Evolutionary conservation across 2,329 filamentous ascomycete species (phyloP).

Genomic region (Fusarium algeriense): DNA sequence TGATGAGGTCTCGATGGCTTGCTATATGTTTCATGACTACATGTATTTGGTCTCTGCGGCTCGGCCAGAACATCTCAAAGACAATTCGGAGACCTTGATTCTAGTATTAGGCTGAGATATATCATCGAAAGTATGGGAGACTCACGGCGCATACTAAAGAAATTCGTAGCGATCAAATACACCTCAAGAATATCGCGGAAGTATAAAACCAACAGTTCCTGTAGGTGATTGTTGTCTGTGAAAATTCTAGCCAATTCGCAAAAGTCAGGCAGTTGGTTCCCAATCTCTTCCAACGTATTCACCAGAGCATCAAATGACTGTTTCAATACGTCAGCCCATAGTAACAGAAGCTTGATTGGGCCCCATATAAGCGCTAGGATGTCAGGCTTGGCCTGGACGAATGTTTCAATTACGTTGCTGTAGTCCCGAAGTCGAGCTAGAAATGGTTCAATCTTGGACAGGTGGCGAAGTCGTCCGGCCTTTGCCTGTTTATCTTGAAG

Average conservation of each 20-base stretch:
- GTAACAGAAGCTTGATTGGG: not conserved
- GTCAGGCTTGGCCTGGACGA: conserved; percentile 15
- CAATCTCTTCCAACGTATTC: not conserved
- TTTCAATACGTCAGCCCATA: not conserved
- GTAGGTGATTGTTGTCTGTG: not conserved
- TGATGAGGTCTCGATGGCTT: not conserved
- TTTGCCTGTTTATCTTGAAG: not conserved
- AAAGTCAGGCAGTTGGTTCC: not conserved
- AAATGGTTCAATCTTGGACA: not conserved
- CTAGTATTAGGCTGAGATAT: fast-evolving
- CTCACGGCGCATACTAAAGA: conserved; percentile 20
- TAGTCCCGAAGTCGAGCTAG: not conserved
- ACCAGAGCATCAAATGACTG: conserved; percentile 5
- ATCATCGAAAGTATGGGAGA: fast-evolving
- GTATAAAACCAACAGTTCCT: not conserved
- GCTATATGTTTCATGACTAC: not conserved
- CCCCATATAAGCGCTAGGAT: conserved; percentile 30
- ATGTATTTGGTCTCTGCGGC: not conserved
- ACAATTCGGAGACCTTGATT: not conserved
- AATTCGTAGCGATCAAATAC: not conserved
- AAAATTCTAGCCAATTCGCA: not conserved
- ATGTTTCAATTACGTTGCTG: not conserved
- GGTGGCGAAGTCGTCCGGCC: not conserved
- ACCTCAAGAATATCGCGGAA: conserved; percentile 26
- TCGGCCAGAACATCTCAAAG: conserved; percentile 1